A percentile compares a stretch with the other conserved stretches of the same genome.
phyloP scores from a whole-genome alignment of 768 basidiomycete species.

The Mrakia blollopis region DNA sequence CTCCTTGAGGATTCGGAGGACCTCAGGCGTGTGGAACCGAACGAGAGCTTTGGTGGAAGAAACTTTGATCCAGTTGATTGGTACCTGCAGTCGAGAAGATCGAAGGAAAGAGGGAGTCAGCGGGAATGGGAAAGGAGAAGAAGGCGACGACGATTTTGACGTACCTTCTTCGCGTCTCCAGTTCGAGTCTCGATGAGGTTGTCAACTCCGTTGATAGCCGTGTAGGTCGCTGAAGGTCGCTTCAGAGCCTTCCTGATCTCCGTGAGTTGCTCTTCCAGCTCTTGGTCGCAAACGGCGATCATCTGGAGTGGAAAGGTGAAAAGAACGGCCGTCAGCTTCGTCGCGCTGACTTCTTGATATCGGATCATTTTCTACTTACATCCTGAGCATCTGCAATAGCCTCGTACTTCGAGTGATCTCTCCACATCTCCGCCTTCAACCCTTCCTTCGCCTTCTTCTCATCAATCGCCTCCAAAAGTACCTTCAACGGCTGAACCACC shows the following conservation, averaged over 20 bases:
- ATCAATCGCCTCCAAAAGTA: constrained; percentile 56
- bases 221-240: constrained; percentile 69
- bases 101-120: constrained; percentile 58
- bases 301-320: constrained; percentile 48
- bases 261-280: constrained; percentile 62
- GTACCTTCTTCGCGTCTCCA: not conserved
- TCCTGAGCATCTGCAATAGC: constrained; percentile 56
- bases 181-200: constrained; percentile 27
- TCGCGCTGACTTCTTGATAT: not conserved
- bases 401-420: constrained; percentile 53
- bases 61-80: constrained; percentile 43
- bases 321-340: not conserved
- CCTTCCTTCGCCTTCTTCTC: constrained; percentile 62
- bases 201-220: constrained; percentile 57
- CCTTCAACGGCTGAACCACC: constrained; percentile 54
- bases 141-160: too few species aligned
- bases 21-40: constrained; percentile 69
- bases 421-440: constrained; percentile 68
- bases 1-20: constrained; percentile 53
- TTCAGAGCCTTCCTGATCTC: constrained; percentile 65
- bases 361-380: constrained; percentile 48
- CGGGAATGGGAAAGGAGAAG: constrained; percentile 9
- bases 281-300: constrained; percentile 62
- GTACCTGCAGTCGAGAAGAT: constrained; percentile 27
- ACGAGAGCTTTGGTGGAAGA: constrained; percentile 12